A percentile compares a stretch with the other conserved stretches of the same genome.
These are phyloP conservation scores for Trebouxia sp. DNA, from an alignment of 139 green algal genomes.

Conservation along the genomic window DNA sequence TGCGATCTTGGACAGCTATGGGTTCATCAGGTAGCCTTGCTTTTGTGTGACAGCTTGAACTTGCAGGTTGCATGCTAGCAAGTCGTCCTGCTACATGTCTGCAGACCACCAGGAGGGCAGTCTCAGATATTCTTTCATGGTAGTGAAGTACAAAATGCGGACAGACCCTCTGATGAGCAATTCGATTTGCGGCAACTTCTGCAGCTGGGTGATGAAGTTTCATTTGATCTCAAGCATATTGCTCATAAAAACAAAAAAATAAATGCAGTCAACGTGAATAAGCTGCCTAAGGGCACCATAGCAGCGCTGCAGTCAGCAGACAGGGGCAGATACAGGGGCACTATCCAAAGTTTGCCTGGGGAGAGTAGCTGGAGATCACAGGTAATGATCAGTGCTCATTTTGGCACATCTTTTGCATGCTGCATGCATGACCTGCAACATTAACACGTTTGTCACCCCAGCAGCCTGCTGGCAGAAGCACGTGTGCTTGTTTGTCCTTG, in stretches of 20 bases:
- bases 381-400: neutral
- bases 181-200: constrained; percentile 19
- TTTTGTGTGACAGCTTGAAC: too few species aligned
- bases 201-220: constrained; percentile 19
- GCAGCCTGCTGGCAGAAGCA: too few species aligned
- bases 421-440: too few species aligned
- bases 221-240: constrained; percentile 20
- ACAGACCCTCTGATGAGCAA: neutral
- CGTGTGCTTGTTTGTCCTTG: too few species aligned
- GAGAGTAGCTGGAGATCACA: constrained; percentile 18
- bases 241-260: neutral
- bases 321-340: neutral
- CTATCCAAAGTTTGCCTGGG: neutral
- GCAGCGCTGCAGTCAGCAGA: neutral
- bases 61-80: too few species aligned
- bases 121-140: constrained; percentile 32
- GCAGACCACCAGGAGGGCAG: neutral
- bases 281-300: constrained; percentile 25
- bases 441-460: too few species aligned
- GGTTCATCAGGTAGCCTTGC: constrained; percentile 40
- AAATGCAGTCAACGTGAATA: constrained; percentile 13
- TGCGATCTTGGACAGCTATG: constrained; percentile 27
- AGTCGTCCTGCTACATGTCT: too few species aligned
- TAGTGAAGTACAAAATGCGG: constrained; percentile 17
- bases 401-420: too few species aligned